Conservation (phyloP, 225 moss, liverwort and hornwort genomes). For the Polytrichum formosum region DNA sequence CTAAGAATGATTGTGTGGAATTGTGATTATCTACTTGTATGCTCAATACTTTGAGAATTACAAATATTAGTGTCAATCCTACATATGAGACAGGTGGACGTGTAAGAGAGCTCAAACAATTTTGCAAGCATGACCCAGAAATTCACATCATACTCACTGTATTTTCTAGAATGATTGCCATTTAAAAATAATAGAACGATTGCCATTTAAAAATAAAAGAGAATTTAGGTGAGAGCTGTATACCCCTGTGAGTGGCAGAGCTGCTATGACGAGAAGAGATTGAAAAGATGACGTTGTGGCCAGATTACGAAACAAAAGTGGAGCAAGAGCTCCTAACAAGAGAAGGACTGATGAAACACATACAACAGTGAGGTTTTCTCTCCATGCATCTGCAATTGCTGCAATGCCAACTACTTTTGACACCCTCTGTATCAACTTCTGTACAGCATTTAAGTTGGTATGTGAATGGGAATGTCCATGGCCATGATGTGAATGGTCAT, state of each 20-base stretch:
- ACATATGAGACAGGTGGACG: too few relatives aligned
- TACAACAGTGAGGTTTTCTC: slow-evolving; percentile 73
- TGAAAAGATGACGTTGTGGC: slow-evolving; percentile 49
- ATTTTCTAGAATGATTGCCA: not conserved
- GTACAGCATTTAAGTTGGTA: slow-evolving; percentile 55
- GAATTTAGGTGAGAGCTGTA: slow-evolving; percentile 12
- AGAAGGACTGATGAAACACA: slow-evolving; percentile 70
- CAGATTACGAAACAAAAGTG: slow-evolving; percentile 49
- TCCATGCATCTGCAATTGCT: slow-evolving; percentile 70
- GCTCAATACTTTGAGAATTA: too few relatives aligned
- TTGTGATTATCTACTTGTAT: too few relatives aligned
- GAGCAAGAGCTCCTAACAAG: slow-evolving; percentile 62
- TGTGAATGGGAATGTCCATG: slow-evolving; percentile 43
- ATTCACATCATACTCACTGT: too few relatives aligned
- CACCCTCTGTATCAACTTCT: slow-evolving; percentile 56
- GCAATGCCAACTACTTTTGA: slow-evolving; percentile 62
- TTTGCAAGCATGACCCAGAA: too few relatives aligned
- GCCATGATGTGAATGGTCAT: slow-evolving; percentile 21
- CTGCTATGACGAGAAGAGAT: slow-evolving; percentile 68
- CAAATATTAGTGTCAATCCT: too few relatives aligned
- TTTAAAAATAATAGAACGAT: not conserved
- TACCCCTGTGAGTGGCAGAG: slow-evolving; percentile 91
- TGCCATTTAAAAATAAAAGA: not conserved
- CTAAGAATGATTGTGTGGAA: too few relatives aligned
- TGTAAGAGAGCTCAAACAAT: too few relatives aligned